Percentiles rank a stretch among this genome's conserved stretches.
Conservation (phyloP, 352 stramenopile genomes). For the Peronospora tabacina region DNA sequence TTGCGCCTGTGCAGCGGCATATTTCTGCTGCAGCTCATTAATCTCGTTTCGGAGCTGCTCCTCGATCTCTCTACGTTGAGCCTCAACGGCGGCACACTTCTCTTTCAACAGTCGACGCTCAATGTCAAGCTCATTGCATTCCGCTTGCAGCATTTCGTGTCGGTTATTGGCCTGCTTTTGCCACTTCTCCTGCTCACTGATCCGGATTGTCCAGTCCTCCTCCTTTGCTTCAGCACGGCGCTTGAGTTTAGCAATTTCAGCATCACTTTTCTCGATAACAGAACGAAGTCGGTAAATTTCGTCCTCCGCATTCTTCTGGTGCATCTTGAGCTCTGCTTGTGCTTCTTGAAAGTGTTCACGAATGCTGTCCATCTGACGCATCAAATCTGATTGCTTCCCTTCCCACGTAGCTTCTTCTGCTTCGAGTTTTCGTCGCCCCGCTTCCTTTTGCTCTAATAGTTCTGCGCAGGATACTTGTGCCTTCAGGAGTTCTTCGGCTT, state of each 20-base stretch:
- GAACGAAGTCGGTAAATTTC: conserved; percentile 45
- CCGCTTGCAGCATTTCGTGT: conserved; percentile 27
- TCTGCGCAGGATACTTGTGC: conserved; percentile 20
- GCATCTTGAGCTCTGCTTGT: conserved; percentile 43
- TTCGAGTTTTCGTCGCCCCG: conserved; percentile 24
- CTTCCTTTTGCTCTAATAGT: conserved; percentile 24
- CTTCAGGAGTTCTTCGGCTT: conserved; percentile 17
- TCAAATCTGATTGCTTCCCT: conserved; percentile 34
- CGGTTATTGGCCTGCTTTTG: conserved; percentile 21
- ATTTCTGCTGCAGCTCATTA: conserved; percentile 24
- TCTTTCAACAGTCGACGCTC: conserved; percentile 21
- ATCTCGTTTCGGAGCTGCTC: conserved; percentile 29
- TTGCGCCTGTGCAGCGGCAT: conserved; percentile 18
- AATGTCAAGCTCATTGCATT: conserved; percentile 28
- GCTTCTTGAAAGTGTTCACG: conserved; percentile 38
- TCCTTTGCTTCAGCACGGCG: conserved; percentile 20
- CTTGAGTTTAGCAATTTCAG: conserved; percentile 31
- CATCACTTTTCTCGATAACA: conserved; percentile 32
- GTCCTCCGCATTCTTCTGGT: conserved; percentile 41
- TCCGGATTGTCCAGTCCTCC: conserved; percentile 18
- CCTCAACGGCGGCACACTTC: conserved; percentile 27
- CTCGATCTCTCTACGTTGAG: conserved; percentile 20
- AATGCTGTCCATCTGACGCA: conserved; percentile 33
- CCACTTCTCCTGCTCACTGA: conserved; percentile 25
- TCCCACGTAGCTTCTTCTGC: conserved; percentile 26